phyloP scores from a whole-genome alignment of 139 green algal species.

The Bryopsis sp. region DNA sequence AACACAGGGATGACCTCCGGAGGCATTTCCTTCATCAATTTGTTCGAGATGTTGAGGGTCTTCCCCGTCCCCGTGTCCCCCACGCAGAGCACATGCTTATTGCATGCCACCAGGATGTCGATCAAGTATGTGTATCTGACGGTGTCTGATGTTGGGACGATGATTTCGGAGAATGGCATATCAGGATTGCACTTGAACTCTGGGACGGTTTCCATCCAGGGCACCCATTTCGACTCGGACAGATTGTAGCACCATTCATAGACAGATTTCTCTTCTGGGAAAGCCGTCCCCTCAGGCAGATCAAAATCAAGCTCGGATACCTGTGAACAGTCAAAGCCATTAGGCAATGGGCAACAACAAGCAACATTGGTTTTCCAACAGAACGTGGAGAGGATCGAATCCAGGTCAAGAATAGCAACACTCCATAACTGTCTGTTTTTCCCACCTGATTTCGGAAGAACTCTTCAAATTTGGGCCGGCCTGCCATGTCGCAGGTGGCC shows the following conservation, averaged over 20 bases:
- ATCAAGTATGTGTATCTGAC: slow-evolving; percentile 67
- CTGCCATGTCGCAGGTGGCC: slow-evolving; percentile 51
- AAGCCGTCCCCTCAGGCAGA: slow-evolving; percentile 25
- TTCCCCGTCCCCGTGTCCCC: slow-evolving; percentile 79
- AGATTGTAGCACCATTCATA: slow-evolving; percentile 60
- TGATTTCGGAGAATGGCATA: slow-evolving; percentile 58
- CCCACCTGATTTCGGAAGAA: slow-evolving; percentile 34
- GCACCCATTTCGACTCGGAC: slow-evolving; percentile 37
- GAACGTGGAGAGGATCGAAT: too few species aligned
- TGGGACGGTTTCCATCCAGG: slow-evolving; percentile 61
- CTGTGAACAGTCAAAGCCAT: too few species aligned
- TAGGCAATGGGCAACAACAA: too few species aligned
- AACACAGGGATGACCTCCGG: slow-evolving; percentile 52
- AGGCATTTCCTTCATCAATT: slow-evolving; percentile 57
- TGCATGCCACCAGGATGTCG: slow-evolving; percentile 39
- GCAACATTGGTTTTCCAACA: too few species aligned
- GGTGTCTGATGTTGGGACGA: slow-evolving; percentile 68
- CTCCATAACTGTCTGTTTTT: neutral
- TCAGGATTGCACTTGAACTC: slow-evolving; percentile 61
- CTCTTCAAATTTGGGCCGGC: slow-evolving; percentile 44
- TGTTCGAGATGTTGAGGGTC: slow-evolving; percentile 60
- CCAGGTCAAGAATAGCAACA: too few species aligned
- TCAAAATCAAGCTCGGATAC: slow-evolving; percentile 20
- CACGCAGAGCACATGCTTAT: slow-evolving; percentile 65
- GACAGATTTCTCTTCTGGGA: slow-evolving; percentile 26